Base-by-base conservation (phyloP, 1,139 yeast species). In the Pichia sp. region DNA sequence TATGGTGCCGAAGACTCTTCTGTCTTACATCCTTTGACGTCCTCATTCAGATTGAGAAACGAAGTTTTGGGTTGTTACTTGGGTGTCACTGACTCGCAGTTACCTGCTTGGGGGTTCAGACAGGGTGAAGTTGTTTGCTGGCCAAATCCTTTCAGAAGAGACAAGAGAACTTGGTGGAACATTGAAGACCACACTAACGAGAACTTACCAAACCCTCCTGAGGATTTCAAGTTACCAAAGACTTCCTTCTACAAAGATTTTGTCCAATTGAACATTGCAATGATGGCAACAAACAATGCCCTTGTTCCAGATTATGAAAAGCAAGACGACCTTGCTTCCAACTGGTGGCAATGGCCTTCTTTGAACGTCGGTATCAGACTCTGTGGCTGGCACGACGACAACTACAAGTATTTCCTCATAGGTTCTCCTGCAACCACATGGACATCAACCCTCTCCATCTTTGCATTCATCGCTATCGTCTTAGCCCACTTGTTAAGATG, bases 321-420 rank as follows among this genome's bases (percentile, higher is more conserved):
- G 73, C 84, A 81, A 64, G 99, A 95, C 69, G 92, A 86, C 63
- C 80, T 95, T 64, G 95, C 98, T 1, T 90, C 97, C 17, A 70
- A 82, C 51, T 93, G 93, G 64, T 95, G 99, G 99, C 93, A 95
- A 79, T 95, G 99, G 99, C 99, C 99, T 56, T 81, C 93, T 40
- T 80, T 92, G 66, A 79, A 89, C 71, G 87, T 84, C 55, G 99
- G 99, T 69, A 84, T 95, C 64, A 87, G 99, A 75, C 81, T 95
- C 77, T 92, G 98, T 74, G 90, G 95, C 49, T 95, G 99, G 99
- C 85, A 84, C 57, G 84, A 82, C 61, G 89, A 85, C 36, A 81
- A 78, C 64, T 79, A 83, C 64, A 90, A 91, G 72, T 95, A 92
- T 75, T 93, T 81, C 75, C 77, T 95, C 73, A 80, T 95, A 62